Evolutionary conservation across 345 rosid species (phyloP), one percentile per base, ranked within the genome.

Genomic region (Eucalyptus marginata): DNA sequence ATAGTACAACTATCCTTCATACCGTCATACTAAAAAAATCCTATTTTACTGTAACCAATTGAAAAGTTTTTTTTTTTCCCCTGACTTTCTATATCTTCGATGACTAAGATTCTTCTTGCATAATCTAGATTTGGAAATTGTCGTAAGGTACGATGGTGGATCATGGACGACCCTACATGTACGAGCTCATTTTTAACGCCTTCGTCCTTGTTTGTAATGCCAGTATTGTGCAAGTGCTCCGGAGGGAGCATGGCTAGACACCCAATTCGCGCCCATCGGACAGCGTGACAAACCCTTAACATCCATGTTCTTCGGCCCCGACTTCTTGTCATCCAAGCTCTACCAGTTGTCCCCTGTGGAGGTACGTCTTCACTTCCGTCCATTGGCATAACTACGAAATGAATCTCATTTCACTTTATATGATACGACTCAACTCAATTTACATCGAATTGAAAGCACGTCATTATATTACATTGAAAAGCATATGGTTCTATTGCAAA

Each of bases 281-380:
- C 47, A 13, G 31, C 71, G 88, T 1, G 88, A 89, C 25, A n/a
- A 86, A 13, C 86, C 90, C 50, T 20, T 44, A n/a, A 76, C 86
- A 8, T 43, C 92, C 7, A 87, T 90, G 86, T 27, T 17, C 24
- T 87, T 92, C 8, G 92, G 95, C 2, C 92, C 88, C 20, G 40
- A 87, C 29, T 92, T 89, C 87, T 27, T 92, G 49, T 5, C 89
- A 13, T 58, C 79, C 49, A 90, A 25, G 89, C 87, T 92, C 84
- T 92, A 90, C 88, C 92, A 91, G 12, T 51, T 88, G 22, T 87
- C 88, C 46, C 81, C 90, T 9, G 29, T 36, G 27, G 86, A 92
- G 91, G 92, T 90, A 62, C 5, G 40, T 44, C 10, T 8, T 29
- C 5, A 10, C 7, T 31, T 58, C 49, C 16, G 31, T 64, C 71